phyloP scores from a whole-genome alignment of 345 rosid genomes.

The Psidium friedrichsthalianum region DNA sequence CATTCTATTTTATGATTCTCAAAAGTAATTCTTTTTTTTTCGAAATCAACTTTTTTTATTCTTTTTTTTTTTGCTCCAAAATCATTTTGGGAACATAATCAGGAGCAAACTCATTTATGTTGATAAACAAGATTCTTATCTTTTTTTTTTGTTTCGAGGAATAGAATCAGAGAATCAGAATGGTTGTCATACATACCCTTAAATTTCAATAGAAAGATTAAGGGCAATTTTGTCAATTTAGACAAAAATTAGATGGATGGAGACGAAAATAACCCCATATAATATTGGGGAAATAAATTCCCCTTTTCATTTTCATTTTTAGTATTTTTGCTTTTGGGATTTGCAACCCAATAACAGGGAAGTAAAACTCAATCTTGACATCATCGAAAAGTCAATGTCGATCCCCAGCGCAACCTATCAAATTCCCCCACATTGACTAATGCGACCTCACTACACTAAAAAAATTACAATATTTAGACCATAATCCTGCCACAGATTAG shows the following conservation, averaged over 20 bases:
- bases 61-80: too few species aligned
- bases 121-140: too few species aligned
- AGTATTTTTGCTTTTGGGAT: not conserved
- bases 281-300: not conserved
- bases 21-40: too few species aligned
- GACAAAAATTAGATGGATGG: not conserved
- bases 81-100: too few species aligned
- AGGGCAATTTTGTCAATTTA: not conserved
- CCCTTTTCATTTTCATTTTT: not conserved
- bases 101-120: too few species aligned
- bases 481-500: not conserved
- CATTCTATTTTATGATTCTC: too few species aligned
- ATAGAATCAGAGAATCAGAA: too few species aligned
- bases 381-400: not conserved
- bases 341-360: not conserved
- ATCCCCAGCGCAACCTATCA: not conserved
- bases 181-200: too few species aligned
- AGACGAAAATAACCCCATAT: not conserved
- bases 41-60: too few species aligned
- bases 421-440: not conserved
- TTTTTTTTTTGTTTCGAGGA: too few species aligned
- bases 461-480: not conserved
- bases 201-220: not conserved
- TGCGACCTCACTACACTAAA: not conserved
- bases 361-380: not conserved